Percentiles rank a stretch among this genome's conserved stretches.
Evolutionary conservation across 345 rosid genomes (phyloP).

Genomic region (rapeseed (Brassica napus)): DNA sequence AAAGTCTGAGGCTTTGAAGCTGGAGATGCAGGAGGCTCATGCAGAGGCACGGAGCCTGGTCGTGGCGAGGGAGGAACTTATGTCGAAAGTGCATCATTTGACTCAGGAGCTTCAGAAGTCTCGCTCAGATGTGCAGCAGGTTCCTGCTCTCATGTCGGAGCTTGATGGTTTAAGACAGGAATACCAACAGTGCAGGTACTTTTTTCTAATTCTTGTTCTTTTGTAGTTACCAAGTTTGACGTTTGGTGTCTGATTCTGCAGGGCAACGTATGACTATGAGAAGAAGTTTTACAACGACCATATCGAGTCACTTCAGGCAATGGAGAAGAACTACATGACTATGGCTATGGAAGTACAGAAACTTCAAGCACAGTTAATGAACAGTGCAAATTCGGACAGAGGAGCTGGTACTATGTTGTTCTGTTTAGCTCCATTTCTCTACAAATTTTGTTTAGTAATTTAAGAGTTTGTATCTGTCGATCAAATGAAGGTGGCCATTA

Average conservation of each 20-base stretch:
- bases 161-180: conserved; percentile 85
- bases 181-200: conserved; percentile 89
- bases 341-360: conserved; percentile 95
- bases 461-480: conserved; percentile 20
- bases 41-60: conserved; percentile 71
- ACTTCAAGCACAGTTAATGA: conserved; percentile 72
- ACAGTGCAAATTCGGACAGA: conserved; percentile 11
- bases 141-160: conserved; percentile 75
- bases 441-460: background rate
- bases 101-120: conserved; percentile 74
- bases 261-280: conserved; percentile 84
- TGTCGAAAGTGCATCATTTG: conserved; percentile 74
- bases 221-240: background rate
- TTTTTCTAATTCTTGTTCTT: background rate
- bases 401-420: background rate
- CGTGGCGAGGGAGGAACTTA: conserved; percentile 74
- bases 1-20: conserved; percentile 64
- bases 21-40: conserved; percentile 73
- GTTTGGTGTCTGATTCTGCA: conserved; percentile 36
- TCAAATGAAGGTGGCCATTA: conserved; percentile 57
- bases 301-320: conserved; percentile 85
- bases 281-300: conserved; percentile 88
- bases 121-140: conserved; percentile 74
- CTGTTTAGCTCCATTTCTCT: background rate
- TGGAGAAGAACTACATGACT: conserved; percentile 82